A percentile compares a stretch with the other conserved stretches of the same genome.
phyloP scores from a whole-genome alignment of 345 rosid genomes.

The Gossypium sturtianum region DNA sequence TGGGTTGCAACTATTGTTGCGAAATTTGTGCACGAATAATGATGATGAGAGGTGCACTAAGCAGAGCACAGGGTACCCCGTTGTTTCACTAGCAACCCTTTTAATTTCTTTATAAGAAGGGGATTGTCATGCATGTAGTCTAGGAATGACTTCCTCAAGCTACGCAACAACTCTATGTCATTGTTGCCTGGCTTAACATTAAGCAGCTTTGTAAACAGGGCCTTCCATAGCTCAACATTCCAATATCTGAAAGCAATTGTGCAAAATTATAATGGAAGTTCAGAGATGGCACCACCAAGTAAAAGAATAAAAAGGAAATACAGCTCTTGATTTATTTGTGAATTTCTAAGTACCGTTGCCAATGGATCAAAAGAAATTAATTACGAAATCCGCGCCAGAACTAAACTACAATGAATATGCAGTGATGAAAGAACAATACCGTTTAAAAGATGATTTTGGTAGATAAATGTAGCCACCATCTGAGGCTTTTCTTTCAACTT shows the following conservation, averaged over 20 bases:
- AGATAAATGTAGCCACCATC: conserved; percentile 42
- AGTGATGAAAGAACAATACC: conserved; percentile 34
- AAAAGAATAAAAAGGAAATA: too few species aligned
- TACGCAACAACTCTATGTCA: conserved; percentile 41
- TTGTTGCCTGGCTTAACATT: conserved; percentile 36
- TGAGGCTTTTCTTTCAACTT: conserved; percentile 48
- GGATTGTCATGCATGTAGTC: conserved; percentile 50
- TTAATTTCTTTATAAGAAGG: conserved; percentile 59
- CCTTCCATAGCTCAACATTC: conserved; percentile 74
- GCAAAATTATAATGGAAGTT: background rate
- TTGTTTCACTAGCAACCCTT: conserved; percentile 65
- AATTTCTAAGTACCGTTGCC: background rate
- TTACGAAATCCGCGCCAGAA: background rate
- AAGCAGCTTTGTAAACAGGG: conserved; percentile 59
- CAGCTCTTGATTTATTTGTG: background rate
- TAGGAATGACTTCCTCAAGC: conserved; percentile 56
- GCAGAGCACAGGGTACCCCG: conserved; percentile 64
- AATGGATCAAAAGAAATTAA: background rate
- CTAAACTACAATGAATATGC: background rate
- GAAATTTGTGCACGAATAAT: background rate
- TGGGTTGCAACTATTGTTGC: background rate
- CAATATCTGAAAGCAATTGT: conserved; percentile 54
- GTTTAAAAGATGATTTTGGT: conserved; percentile 62
- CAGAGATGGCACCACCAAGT: background rate
- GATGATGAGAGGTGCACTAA: conserved; percentile 1